Conservation (phyloP, 2,329 filamentous ascomycete species). For the Pseudogymnoascus sp. region DNA sequence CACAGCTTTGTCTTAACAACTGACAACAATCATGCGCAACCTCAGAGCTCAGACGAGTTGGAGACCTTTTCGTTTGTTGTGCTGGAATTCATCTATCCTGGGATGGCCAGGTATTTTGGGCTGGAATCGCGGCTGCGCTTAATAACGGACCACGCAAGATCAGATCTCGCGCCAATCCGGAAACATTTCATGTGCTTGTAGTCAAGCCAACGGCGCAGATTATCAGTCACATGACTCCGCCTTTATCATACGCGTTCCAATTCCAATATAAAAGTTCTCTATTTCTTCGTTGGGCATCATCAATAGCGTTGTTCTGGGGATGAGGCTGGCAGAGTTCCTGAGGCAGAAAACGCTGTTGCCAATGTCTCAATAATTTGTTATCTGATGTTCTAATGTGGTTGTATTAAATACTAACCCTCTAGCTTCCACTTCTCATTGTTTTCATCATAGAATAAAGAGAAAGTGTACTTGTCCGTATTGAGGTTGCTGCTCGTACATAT, state of each 20-base stretch:
- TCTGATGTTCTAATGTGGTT: background rate
- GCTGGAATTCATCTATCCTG: background rate
- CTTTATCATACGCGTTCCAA: background rate
- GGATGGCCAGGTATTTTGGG: constrained; percentile 2
- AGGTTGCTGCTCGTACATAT: background rate
- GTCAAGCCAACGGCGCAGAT: background rate
- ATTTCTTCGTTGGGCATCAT: background rate
- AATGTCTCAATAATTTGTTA: background rate
- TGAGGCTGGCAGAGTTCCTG: background rate
- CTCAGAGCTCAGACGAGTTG: background rate
- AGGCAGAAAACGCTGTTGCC: background rate
- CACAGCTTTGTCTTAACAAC: constrained; percentile 1
- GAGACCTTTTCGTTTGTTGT: background rate
- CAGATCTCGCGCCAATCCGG: background rate
- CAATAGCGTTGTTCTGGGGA: background rate
- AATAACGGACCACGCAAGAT: background rate
- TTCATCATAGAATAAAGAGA: background rate
- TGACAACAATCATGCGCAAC: background rate
- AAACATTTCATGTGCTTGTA: constrained; percentile 6
- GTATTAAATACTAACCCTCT: background rate
- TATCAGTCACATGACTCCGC: background rate
- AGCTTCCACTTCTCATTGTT: background rate
- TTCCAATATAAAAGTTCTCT: background rate
- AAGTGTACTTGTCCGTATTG: background rate
- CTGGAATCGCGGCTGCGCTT: constrained; percentile 6